phyloP scores from a whole-genome alignment of 208 protist species.

The Wallacemonas rigidus region DNA sequence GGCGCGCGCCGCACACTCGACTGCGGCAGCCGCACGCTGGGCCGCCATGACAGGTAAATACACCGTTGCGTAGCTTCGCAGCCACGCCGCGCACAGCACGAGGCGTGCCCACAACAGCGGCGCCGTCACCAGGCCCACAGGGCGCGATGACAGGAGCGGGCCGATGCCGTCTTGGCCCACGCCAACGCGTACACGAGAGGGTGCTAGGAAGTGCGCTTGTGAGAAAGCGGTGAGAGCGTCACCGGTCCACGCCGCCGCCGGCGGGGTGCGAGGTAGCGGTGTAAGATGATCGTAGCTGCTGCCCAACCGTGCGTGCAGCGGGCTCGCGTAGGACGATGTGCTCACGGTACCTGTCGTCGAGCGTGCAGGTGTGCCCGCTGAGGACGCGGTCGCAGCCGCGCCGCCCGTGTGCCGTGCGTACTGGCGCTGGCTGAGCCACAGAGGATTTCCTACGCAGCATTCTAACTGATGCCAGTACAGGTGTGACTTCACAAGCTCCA shows the following conservation, averaged over 20 bases:
- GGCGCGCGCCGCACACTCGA: no score
- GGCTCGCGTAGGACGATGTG: background rate
- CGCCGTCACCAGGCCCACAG: constrained; percentile 49
- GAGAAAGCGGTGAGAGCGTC: background rate
- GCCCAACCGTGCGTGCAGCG: background rate
- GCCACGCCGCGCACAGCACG: constrained; percentile 65
- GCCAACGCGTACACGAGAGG: constrained; percentile 17
- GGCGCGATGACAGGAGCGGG: constrained; percentile 44
- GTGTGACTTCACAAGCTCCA: constrained; percentile 15
- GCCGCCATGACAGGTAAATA: constrained; percentile 6
- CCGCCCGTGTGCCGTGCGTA: background rate
- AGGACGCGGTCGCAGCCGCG: background rate
- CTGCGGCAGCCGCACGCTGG: background rate
- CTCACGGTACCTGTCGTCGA: background rate
- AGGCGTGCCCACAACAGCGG: constrained; percentile 60
- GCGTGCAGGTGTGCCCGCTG: background rate
- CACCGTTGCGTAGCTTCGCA: constrained; percentile 34
- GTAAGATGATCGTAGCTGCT: constrained; percentile 3
- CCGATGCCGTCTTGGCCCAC: background rate
- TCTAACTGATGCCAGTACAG: constrained; percentile 29
- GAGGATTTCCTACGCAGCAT: constrained; percentile 30
- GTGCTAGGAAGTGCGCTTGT: constrained; percentile 34
- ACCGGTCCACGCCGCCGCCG: constrained; percentile 1
- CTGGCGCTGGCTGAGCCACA: background rate
- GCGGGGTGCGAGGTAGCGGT: background rate